phyloP scores from a whole-genome alignment of 768 basidiomycete species.

The Cyclocybe aegerita region DNA sequence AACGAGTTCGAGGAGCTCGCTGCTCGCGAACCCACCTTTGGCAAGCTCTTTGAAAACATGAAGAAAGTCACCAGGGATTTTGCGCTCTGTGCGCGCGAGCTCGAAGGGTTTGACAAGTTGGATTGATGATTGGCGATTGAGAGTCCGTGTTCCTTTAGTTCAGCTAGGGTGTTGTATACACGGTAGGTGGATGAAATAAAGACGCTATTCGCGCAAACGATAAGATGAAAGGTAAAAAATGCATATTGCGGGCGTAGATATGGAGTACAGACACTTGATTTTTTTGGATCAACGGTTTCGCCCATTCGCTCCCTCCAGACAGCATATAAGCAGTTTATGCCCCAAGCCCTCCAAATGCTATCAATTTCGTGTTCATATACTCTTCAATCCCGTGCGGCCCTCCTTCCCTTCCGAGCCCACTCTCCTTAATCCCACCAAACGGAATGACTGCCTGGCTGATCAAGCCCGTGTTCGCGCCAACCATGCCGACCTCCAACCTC shows the following conservation, averaged over 20 bases:
- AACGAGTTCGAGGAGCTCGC: too few species aligned
- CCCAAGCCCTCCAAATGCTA: slow-evolving; percentile 73
- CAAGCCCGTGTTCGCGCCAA: slow-evolving; percentile 78
- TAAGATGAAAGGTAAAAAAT: neutral
- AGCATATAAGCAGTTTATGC: slow-evolving; percentile 10
- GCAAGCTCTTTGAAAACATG: too few species aligned
- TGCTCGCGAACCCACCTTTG: too few species aligned
- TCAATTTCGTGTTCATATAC: slow-evolving; percentile 80
- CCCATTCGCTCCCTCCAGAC: neutral
- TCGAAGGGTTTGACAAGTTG: too few species aligned
- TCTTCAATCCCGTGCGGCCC: slow-evolving; percentile 82
- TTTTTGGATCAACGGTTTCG: neutral
- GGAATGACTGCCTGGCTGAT: slow-evolving; percentile 81
- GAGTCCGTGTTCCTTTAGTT: too few species aligned
- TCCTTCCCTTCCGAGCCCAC: slow-evolving; percentile 82
- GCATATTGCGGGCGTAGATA: neutral
- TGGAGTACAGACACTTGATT: neutral
- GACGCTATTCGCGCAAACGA: neutral
- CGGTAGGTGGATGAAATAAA: neutral
- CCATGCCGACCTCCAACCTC: slow-evolving; percentile 90
- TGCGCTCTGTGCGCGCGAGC: too few species aligned
- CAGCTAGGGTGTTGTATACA: too few species aligned
- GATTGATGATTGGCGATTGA: too few species aligned
- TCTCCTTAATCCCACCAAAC: slow-evolving; percentile 92
- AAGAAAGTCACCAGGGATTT: too few species aligned